A percentile compares a stretch with the other conserved stretches of the same genome.
phyloP scores from a whole-genome alignment of 768 basidiomycete genomes.

The Boletus pseudo-olivaceus region DNA sequence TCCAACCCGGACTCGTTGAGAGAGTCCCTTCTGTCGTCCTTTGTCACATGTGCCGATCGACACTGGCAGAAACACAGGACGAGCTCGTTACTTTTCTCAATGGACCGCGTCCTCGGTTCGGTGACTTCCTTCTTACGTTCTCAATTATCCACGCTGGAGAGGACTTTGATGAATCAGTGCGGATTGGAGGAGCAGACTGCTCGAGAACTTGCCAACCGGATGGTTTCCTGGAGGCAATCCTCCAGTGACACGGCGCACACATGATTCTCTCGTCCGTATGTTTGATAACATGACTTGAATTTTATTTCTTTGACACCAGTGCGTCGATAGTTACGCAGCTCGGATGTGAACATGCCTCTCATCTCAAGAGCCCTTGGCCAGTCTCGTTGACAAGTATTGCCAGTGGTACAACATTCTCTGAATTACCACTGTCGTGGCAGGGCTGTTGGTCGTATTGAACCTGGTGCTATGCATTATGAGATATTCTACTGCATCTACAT shows the following conservation, averaged over 20 bases:
- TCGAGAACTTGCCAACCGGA: constrained; percentile 16
- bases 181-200: constrained; percentile 19
- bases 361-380: background rate
- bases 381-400: background rate
- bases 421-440: too few species aligned
- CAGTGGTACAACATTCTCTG: too few species aligned
- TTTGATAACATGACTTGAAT: background rate
- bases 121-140: constrained; percentile 9
- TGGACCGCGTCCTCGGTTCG: constrained; percentile 4
- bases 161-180: constrained; percentile 16
- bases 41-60: constrained; percentile 12
- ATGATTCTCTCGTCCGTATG: background rate
- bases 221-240: constrained; percentile 2
- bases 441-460: too few species aligned
- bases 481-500: background rate
- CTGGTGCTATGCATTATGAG: too few species aligned
- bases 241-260: background rate
- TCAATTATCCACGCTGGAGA: constrained; percentile 8
- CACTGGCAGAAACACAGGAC: constrained; percentile 3
- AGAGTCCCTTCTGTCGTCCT: constrained; percentile 19
- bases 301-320: background rate
- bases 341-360: background rate
- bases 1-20: constrained; percentile 20
- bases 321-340: background rate
- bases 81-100: constrained; percentile 7